Conservation (phyloP, 2,329 filamentous ascomycete genomes). For the Magnaporthales sp. region DNA sequence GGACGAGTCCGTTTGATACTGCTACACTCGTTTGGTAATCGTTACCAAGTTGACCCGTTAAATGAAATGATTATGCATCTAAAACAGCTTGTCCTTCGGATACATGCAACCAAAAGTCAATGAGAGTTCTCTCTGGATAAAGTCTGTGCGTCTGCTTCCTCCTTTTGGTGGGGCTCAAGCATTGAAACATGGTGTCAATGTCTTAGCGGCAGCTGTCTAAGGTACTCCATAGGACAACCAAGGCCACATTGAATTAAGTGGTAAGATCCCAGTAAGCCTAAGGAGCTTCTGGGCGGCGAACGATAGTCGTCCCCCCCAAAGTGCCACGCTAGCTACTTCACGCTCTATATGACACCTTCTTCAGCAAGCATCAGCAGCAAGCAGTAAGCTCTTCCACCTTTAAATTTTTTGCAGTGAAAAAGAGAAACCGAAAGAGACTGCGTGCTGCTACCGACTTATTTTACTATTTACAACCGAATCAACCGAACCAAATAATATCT, state of each 20-base stretch:
- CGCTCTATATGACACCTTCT: not conserved
- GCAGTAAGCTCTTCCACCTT: not conserved
- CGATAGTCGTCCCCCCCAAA: not conserved
- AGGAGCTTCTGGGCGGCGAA: not conserved
- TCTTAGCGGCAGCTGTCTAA: not conserved
- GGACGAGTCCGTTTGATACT: not conserved
- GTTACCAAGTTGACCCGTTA: not conserved
- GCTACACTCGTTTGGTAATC: not conserved
- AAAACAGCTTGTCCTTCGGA: not conserved
- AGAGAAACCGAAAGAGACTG: not conserved
- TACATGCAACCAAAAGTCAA: not conserved
- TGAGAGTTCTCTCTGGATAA: not conserved
- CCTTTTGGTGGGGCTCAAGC: not conserved
- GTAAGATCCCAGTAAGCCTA: not conserved
- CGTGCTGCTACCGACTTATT: not conserved
- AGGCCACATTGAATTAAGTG: not conserved
- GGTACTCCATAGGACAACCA: not conserved
- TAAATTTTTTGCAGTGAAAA: not conserved
- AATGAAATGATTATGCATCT: not conserved
- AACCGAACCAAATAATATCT: not conserved
- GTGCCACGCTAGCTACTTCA: conserved; percentile 1
- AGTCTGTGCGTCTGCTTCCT: not conserved
- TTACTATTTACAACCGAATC: not conserved
- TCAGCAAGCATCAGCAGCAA: not conserved
- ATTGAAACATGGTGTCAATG: not conserved